These are phyloP conservation scores for Sabuloglossum arenarium DNA, from an alignment of 495 filamentous ascomycete species.

Conservation along the genomic window DNA sequence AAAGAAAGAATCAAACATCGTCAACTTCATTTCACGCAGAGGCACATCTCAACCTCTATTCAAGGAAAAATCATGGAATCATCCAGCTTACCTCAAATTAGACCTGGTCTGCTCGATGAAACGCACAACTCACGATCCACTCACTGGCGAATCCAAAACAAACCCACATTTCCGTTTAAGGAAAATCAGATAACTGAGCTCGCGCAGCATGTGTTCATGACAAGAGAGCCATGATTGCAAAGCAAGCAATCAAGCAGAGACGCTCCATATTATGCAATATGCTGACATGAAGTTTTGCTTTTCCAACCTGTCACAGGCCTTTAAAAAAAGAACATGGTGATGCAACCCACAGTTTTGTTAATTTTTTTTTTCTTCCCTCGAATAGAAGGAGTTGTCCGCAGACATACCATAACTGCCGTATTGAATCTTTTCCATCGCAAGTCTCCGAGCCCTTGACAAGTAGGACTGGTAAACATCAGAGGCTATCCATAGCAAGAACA, in stretches of 20 bases:
- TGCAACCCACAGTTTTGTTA: background rate
- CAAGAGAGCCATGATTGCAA: background rate
- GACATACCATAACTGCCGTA: background rate
- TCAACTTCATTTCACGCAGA: background rate
- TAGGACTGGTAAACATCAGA: background rate
- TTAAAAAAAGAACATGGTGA: background rate
- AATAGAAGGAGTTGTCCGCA: background rate
- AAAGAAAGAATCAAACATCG: background rate
- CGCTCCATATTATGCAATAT: conserved; percentile 1
- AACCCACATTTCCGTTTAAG: background rate
- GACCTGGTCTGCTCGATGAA: background rate
- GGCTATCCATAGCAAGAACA: background rate
- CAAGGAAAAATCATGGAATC: background rate
- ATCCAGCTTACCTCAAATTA: background rate
- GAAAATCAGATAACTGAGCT: background rate
- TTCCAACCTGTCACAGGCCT: background rate
- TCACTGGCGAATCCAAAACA: background rate
- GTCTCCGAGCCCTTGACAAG: background rate
- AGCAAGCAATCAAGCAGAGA: background rate
- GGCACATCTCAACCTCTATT: background rate
- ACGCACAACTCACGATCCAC: background rate
- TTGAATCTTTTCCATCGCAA: background rate
- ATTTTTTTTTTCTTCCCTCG: background rate
- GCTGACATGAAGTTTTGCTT: conserved; percentile 2
- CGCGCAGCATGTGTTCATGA: background rate